A percentile compares a stretch with the other conserved stretches of the same genome.
Evolutionary conservation across 805 yeast species (phyloP).

Genomic region (Aciculoconidium aculeatum): DNA sequence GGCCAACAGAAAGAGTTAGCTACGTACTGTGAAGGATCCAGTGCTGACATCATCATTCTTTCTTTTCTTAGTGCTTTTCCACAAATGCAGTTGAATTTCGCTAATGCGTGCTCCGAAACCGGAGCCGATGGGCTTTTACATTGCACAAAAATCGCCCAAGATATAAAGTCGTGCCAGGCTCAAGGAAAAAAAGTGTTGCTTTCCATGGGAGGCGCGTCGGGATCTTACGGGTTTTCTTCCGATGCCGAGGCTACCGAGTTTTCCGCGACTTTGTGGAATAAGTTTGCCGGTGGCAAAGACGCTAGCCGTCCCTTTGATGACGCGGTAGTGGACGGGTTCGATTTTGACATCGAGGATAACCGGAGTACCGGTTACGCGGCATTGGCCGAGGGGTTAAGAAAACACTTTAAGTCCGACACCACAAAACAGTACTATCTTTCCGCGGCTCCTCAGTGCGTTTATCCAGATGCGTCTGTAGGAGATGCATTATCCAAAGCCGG

Average conservation of each 20-base stretch:
- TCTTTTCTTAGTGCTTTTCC: slow-evolving; percentile 12
- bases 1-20: slow-evolving; percentile 10
- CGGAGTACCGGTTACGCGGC: slow-evolving; percentile 61
- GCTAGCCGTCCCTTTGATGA: slow-evolving; percentile 57
- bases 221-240: slow-evolving; percentile 33
- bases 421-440: slow-evolving; percentile 66
- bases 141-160: slow-evolving; percentile 40
- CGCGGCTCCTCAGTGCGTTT: slow-evolving; percentile 91
- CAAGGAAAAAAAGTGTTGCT: slow-evolving; percentile 73
- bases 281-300: slow-evolving; percentile 14
- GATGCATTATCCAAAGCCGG: slow-evolving; percentile 40
- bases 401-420: slow-evolving; percentile 12
- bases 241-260: slow-evolving; percentile 24
- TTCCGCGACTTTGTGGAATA: slow-evolving; percentile 24
- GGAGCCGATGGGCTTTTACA: slow-evolving; percentile 7
- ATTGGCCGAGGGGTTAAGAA: slow-evolving; percentile 33
- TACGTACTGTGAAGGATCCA: slow-evolving; percentile 9
- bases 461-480: slow-evolving; percentile 56
- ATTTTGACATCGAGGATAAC: slow-evolving; percentile 64
- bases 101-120: slow-evolving; percentile 11
- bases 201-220: slow-evolving; percentile 55
- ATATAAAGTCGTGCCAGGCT: slow-evolving; percentile 69
- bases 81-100: slow-evolving; percentile 9
- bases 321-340: slow-evolving; percentile 79
- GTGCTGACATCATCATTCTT: slow-evolving; percentile 10